Evolutionary conservation across 2,329 filamentous ascomycete genomes (phyloP).

Genomic region (Fusarium humuli): DNA sequence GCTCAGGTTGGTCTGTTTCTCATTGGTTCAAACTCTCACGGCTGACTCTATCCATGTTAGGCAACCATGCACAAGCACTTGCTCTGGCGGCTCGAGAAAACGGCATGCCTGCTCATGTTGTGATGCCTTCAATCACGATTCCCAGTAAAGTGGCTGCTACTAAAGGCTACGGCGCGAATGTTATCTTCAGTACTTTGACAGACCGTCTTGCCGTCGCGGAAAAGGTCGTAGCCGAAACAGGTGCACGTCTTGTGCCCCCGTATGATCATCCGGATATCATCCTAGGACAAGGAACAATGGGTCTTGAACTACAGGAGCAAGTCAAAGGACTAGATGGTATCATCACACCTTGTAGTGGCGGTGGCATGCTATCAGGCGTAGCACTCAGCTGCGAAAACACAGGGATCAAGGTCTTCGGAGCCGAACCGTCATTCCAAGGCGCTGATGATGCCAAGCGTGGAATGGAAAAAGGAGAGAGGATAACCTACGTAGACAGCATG

Average conservation of each 20-base stretch:
- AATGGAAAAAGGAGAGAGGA: background rate
- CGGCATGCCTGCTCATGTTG: slow-evolving; percentile 1
- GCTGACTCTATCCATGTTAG: background rate
- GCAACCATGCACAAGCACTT: slow-evolving; percentile 6
- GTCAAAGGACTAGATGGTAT: background rate
- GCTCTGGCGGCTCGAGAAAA: background rate
- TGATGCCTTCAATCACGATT: slow-evolving; percentile 4
- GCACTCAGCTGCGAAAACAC: slow-evolving; percentile 1
- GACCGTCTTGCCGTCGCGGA: background rate
- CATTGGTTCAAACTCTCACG: accelerated
- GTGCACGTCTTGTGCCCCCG: background rate
- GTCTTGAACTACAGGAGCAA: background rate
- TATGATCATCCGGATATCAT: slow-evolving; percentile 3
- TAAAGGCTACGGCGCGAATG: background rate
- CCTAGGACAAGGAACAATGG: slow-evolving; percentile 1
- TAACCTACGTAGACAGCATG: background rate
- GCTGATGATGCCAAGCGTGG: slow-evolving; percentile 9
- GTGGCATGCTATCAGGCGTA: background rate
- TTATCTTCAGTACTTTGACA: slow-evolving; percentile 1
- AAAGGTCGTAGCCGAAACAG: background rate
- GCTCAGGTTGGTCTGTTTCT: background rate
- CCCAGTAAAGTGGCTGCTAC: slow-evolving; percentile 6
- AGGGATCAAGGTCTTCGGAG: slow-evolving; percentile 1
- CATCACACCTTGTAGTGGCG: background rate
- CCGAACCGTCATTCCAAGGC: background rate